Evolutionary conservation across 2,329 filamentous ascomycete genomes (phyloP).

Genomic region (Exophiala lecanii-corni): DNA sequence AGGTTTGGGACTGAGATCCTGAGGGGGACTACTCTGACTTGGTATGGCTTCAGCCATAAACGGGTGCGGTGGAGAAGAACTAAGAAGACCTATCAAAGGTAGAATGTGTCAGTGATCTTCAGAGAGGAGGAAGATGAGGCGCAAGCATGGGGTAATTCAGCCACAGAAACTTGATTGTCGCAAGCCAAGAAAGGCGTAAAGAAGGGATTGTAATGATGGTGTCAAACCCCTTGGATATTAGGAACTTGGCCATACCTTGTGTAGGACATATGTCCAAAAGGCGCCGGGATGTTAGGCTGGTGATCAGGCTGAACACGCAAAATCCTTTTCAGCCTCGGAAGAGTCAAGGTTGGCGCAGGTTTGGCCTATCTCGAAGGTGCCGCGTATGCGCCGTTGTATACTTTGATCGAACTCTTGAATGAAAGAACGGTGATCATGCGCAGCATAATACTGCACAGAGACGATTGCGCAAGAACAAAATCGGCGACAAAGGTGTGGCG

Average conservation of each 20-base stretch:
- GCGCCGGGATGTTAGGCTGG: neutral
- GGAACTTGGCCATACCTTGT: neutral
- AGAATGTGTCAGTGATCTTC: no score
- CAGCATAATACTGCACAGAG: neutral
- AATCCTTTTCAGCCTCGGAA: neutral
- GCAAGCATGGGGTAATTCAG: no score
- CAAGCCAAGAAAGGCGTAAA: no score
- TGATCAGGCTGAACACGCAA: neutral
- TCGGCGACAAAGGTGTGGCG: neutral
- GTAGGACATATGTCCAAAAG: neutral
- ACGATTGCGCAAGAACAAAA: neutral
- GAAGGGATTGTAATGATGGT: no score
- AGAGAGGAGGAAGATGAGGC: no score
- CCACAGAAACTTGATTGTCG: no score
- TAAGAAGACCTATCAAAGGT: no score
- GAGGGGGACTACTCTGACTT: neutral
- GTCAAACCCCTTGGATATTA: no score
- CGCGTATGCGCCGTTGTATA: neutral
- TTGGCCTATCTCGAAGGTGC: neutral
- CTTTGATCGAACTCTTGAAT: neutral
- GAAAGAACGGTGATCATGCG: slow-evolving; percentile 1
- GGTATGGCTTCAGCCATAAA: neutral
- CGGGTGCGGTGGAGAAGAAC: no score
- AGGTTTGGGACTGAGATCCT: neutral
- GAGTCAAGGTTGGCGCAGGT: neutral